A percentile compares a stretch with the other conserved stretches of the same genome.
Evolutionary conservation across 176 grass and related monocot genomes (phyloP).

Genomic region (Avena insularis): DNA sequence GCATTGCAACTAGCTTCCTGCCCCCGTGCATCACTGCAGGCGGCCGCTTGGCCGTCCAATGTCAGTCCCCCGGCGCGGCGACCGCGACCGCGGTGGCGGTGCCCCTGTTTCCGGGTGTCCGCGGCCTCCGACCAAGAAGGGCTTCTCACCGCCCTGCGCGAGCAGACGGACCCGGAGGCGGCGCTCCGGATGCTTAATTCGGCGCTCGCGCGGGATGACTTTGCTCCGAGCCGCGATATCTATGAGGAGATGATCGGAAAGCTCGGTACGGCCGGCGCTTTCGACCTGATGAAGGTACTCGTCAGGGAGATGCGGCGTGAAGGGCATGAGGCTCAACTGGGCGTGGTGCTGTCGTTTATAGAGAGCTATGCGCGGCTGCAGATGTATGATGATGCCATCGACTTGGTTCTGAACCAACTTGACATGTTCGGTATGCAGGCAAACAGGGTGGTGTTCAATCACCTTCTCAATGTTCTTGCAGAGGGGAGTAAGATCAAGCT

Average conservation of each 20-base stretch:
- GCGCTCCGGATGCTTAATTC: conserved; percentile 60
- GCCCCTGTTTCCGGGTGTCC: conserved; percentile 17
- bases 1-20: conserved; percentile 39
- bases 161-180: conserved; percentile 64
- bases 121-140: conserved; percentile 45
- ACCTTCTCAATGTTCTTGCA: conserved; percentile 65
- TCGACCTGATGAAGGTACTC: conserved; percentile 62
- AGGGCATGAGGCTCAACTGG: conserved; percentile 42
- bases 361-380: conserved; percentile 56
- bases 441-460: conserved; percentile 57
- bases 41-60: not conserved
- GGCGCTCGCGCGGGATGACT: conserved; percentile 46
- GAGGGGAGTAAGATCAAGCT: conserved; percentile 75
- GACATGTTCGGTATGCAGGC: conserved; percentile 49
- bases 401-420: conserved; percentile 68
- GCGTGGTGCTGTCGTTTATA: conserved; percentile 58
- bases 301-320: conserved; percentile 61
- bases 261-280: conserved; percentile 56
- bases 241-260: conserved; percentile 77
- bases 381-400: conserved; percentile 64
- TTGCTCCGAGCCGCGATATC: conserved; percentile 28
- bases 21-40: conserved; percentile 37
- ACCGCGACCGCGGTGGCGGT: not conserved
- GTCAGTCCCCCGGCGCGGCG: not conserved
- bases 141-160: conserved; percentile 53